Conservation (phyloP, 108 stramenopile species). For the Nitzschia sp. region DNA sequence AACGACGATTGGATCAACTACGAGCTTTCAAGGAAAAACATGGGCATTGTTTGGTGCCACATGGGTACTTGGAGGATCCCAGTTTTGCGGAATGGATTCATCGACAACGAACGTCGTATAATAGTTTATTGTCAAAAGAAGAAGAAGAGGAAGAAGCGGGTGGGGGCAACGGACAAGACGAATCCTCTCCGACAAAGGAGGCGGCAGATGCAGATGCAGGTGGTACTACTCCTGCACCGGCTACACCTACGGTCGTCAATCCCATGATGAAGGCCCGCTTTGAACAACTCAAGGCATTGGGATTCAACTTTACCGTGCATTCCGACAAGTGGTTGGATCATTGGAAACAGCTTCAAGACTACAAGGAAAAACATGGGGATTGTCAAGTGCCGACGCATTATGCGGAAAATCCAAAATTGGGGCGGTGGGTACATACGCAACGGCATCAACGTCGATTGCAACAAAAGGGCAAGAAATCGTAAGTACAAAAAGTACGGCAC, state of each 20-base stretch:
- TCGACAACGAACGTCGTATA: constrained; percentile 36
- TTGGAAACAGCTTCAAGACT: constrained; percentile 20
- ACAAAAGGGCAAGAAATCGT: constrained; percentile 55
- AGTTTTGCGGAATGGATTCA: constrained; percentile 46
- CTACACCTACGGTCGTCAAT: too few relatives aligned
- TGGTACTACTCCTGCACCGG: background rate
- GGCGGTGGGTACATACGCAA: constrained; percentile 73
- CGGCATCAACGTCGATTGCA: constrained; percentile 43
- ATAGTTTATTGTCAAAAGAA: background rate
- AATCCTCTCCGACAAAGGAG: background rate
- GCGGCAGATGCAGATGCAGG: background rate
- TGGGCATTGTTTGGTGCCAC: constrained; percentile 41
- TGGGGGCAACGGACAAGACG: background rate
- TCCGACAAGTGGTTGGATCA: constrained; percentile 40
- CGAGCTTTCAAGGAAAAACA: constrained; percentile 28
- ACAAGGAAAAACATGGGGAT: constrained; percentile 30
- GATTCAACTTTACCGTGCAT: constrained; percentile 36
- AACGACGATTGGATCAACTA: constrained; percentile 25
- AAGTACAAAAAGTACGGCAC: constrained; percentile 1
- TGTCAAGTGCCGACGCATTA: constrained; percentile 61
- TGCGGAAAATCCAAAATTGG: constrained; percentile 57
- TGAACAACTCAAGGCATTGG: constrained; percentile 21
- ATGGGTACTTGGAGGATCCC: constrained; percentile 29
- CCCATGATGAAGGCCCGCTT: constrained; percentile 6
- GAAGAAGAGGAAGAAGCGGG: background rate